A percentile compares a stretch with the other conserved stretches of the same genome.
phyloP scores from a whole-genome alignment of 805 yeast species.

The Hagleromyces aurorensis region DNA sequence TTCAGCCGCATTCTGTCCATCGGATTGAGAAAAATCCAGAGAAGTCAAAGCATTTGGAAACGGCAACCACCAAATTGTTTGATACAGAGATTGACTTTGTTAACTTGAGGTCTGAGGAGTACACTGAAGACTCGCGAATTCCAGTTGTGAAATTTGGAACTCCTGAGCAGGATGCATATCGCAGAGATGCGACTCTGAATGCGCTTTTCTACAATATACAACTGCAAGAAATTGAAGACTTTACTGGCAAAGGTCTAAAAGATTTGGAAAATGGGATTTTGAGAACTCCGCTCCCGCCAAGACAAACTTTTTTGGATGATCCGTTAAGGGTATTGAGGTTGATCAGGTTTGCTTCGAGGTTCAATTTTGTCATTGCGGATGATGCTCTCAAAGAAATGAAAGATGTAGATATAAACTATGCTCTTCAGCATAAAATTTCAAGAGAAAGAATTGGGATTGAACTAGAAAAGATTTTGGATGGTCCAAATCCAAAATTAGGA shows the following conservation, averaged over 20 bases:
- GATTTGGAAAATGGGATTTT: slow-evolving; percentile 67
- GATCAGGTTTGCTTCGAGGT: slow-evolving; percentile 78
- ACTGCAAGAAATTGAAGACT: slow-evolving; percentile 68
- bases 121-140: slow-evolving; percentile 76
- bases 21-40: slow-evolving; percentile 90
- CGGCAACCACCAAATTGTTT: slow-evolving; percentile 83
- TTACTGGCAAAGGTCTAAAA: slow-evolving; percentile 64
- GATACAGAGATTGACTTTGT: slow-evolving; percentile 91
- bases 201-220: slow-evolving; percentile 83
- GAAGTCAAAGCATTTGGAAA: slow-evolving; percentile 91
- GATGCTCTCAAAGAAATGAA: slow-evolving; percentile 60
- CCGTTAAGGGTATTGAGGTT: slow-evolving; percentile 84
- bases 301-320: slow-evolving; percentile 84
- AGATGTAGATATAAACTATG: slow-evolving; percentile 44
- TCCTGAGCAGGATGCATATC: slow-evolving; percentile 79
- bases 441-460: slow-evolving; percentile 88
- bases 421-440: slow-evolving; percentile 67
- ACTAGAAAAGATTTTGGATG: slow-evolving; percentile 64
- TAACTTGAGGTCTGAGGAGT: slow-evolving; percentile 79
- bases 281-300: slow-evolving; percentile 82
- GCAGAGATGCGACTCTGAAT: slow-evolving; percentile 94
- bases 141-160: slow-evolving; percentile 83
- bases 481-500: slow-evolving; percentile 56
- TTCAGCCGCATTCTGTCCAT: slow-evolving; percentile 45
- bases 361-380: slow-evolving; percentile 55